phyloP scores from a whole-genome alignment of 164 flowering plant genomes.

The Nymphaea thermarum region DNA sequence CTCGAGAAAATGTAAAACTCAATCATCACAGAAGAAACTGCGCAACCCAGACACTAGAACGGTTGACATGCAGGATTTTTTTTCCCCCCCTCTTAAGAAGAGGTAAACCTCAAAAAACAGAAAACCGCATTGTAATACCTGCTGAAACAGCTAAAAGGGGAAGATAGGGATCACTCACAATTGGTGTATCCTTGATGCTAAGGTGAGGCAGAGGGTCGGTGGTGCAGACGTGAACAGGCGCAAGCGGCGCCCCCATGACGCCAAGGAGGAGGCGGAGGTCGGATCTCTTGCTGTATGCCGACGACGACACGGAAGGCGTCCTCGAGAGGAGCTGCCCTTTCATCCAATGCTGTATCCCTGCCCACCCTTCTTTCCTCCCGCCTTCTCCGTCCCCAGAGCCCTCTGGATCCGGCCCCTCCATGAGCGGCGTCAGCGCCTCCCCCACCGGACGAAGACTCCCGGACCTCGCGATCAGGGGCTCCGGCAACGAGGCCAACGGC shows the following conservation, averaged over 20 bases:
- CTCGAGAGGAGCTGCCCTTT: slow-evolving; percentile 48
- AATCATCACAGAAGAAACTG: too few species aligned
- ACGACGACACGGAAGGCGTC: slow-evolving; percentile 34
- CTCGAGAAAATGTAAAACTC: too few species aligned
- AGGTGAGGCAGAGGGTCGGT: slow-evolving; percentile 50
- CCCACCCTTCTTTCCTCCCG: slow-evolving; percentile 31
- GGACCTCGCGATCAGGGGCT: slow-evolving; percentile 52
- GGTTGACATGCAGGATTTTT: too few species aligned
- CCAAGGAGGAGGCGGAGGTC: slow-evolving; percentile 70
- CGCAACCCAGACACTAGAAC: too few species aligned
- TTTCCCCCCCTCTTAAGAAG: neutral
- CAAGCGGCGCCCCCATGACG: slow-evolving; percentile 66
- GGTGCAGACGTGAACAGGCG: slow-evolving; percentile 55
- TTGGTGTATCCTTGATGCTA: slow-evolving; percentile 56
- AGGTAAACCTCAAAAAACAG: neutral
- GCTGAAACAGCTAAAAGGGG: neutral
- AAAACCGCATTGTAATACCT: neutral
- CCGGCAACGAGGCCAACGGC: slow-evolving; percentile 27
- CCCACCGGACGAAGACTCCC: slow-evolving; percentile 56
- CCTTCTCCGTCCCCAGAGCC: slow-evolving; percentile 25
- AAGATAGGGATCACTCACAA: slow-evolving; percentile 29
- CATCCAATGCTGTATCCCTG: slow-evolving; percentile 69
- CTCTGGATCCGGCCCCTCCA: slow-evolving; percentile 81
- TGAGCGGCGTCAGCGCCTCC: slow-evolving; percentile 68
- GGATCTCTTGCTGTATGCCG: slow-evolving; percentile 23